Evolutionary conservation across 371 early-diverging fungal genomes (phyloP).

Genomic region (Rhizopus stolonifer): DNA sequence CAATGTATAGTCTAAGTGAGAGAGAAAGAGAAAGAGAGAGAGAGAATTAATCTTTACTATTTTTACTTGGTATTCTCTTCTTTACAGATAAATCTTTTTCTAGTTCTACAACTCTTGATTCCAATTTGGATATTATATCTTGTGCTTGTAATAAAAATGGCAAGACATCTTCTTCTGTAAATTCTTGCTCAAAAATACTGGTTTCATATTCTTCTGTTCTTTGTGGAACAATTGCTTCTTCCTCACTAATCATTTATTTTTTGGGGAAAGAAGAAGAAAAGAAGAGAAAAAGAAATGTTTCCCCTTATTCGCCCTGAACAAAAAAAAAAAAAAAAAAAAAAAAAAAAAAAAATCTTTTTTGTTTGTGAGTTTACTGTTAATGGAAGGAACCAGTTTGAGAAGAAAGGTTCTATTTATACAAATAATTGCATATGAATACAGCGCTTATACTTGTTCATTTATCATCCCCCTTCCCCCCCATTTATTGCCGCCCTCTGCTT

Average conservation of each 20-base stretch:
- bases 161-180: conserved; percentile 48
- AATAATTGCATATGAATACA: too few relatives aligned
- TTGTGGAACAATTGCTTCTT: background rate
- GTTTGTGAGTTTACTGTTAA: too few relatives aligned
- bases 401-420: too few relatives aligned
- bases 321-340: too few relatives aligned
- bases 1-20: conserved; percentile 55
- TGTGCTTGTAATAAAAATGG: conserved; percentile 58
- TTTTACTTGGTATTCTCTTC: too few relatives aligned
- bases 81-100: conserved; percentile 54
- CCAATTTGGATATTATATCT: conserved; percentile 53
- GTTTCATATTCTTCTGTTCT: background rate
- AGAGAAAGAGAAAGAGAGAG: too few relatives aligned
- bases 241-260: background rate
- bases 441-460: too few relatives aligned
- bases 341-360: too few relatives aligned
- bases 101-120: conserved; percentile 52
- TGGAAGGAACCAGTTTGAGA: background rate
- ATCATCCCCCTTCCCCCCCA: too few relatives aligned
- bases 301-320: too few relatives aligned
- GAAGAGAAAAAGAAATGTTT: background rate
- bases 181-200: conserved; percentile 29
- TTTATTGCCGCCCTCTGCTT: too few relatives aligned
- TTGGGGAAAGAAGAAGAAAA: background rate
- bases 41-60: too few relatives aligned